A percentile compares a stretch with the other conserved stretches of the same genome.
These are phyloP conservation scores for Luffa aegyptiaca DNA, from an alignment of 306 rosid genomes.

Conservation along the genomic window DNA sequence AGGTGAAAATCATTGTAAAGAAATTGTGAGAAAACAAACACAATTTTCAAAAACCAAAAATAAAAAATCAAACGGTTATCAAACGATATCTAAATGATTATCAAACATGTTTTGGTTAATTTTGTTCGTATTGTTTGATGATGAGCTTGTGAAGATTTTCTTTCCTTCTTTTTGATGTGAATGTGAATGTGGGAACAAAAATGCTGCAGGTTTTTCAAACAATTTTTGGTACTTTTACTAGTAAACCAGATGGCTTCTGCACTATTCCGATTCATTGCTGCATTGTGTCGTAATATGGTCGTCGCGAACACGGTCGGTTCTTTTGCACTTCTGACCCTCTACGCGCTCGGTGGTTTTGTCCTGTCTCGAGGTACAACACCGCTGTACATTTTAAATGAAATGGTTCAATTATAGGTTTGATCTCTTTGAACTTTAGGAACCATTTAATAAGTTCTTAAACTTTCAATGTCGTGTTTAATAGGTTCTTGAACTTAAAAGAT, in stretches of 20 bases:
- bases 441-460: too few species aligned
- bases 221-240: slow-evolving; percentile 33
- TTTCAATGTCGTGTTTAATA: too few species aligned
- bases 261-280: slow-evolving; percentile 47
- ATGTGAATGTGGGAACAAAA: neutral
- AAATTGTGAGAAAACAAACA: too few species aligned
- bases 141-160: neutral
- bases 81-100: too few species aligned
- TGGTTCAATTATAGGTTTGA: too few species aligned
- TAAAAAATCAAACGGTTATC: too few species aligned
- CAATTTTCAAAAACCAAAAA: too few species aligned
- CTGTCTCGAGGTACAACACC: slow-evolving; percentile 45
- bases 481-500: too few species aligned
- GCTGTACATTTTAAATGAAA: neutral
- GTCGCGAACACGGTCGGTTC: slow-evolving; percentile 50
- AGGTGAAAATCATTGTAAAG: too few species aligned
- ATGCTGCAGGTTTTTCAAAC: slow-evolving; percentile 46
- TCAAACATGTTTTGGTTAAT: too few species aligned
- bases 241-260: slow-evolving; percentile 56
- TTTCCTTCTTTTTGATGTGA: neutral
- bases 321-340: slow-evolving; percentile 31
- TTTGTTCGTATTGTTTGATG: neutral
- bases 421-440: too few species aligned
- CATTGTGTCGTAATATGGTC: slow-evolving; percentile 35
- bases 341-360: slow-evolving; percentile 53